Evolutionary conservation across 345 rosid genomes (phyloP).

Genomic region (Populus nigra): DNA sequence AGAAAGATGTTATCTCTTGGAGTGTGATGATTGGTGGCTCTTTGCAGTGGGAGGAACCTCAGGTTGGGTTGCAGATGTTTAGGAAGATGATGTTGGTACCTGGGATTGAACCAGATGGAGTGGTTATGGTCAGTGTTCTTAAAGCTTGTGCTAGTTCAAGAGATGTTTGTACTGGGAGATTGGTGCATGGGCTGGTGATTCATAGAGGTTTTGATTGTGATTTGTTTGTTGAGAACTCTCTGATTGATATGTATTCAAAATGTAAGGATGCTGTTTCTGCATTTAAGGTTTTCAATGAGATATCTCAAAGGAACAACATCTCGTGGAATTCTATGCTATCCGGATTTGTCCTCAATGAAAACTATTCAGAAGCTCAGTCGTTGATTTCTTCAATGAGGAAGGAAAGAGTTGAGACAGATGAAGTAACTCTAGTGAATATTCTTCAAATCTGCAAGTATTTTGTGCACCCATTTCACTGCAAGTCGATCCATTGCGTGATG

Average conservation of each 20-base stretch:
- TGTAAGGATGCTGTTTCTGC: slow-evolving; percentile 49
- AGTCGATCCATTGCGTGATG: slow-evolving; percentile 53
- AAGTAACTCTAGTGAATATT: slow-evolving; percentile 51
- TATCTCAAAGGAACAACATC: slow-evolving; percentile 40
- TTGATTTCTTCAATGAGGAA: slow-evolving; percentile 43
- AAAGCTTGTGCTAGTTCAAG: slow-evolving; percentile 47
- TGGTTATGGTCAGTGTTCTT: slow-evolving; percentile 47
- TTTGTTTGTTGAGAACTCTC: slow-evolving; percentile 51
- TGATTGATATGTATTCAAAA: slow-evolving; percentile 67
- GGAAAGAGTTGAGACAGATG: slow-evolving; percentile 43
- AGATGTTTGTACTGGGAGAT: slow-evolving; percentile 43
- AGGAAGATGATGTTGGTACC: slow-evolving; percentile 42
- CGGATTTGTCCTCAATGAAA: slow-evolving; percentile 48
- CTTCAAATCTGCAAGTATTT: slow-evolving; percentile 56
- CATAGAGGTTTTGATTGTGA: slow-evolving; percentile 46
- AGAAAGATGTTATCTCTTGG: slow-evolving; percentile 64
- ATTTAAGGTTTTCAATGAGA: slow-evolving; percentile 41
- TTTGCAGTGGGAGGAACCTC: slow-evolving; percentile 41
- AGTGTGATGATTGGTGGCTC: slow-evolving; percentile 56
- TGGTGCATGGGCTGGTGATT: slow-evolving; percentile 48
- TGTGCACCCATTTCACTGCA: slow-evolving; percentile 40
- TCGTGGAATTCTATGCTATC: slow-evolving; percentile 68
- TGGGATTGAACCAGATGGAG: slow-evolving; percentile 45
- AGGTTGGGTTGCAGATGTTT: slow-evolving; percentile 45
- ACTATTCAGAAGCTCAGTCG: slow-evolving; percentile 43